Evolutionary conservation across 192 early-diverging fungal genomes (phyloP), one percentile per base, ranked within the genome.

Genomic region (Dimargaris xerosporica): DNA sequence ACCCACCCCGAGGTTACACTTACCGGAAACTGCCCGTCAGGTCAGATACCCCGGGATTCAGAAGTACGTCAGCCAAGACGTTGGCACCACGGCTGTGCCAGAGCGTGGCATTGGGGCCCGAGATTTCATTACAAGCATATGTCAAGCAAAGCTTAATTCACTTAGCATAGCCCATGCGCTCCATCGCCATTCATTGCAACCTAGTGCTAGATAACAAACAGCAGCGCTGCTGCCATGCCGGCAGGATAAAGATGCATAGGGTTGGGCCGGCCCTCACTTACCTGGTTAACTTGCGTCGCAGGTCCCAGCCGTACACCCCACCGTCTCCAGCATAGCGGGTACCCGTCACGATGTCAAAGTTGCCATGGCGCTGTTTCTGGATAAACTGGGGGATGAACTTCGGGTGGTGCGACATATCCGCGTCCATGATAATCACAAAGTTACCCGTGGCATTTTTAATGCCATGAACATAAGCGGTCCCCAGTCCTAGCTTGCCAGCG

Each of bases 351-450:
- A 98, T 82, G 69, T 98, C 95, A 63, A 80, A 85, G 70, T 98
- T 82, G 66, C 82, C 67, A 62, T 86, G 66, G 68, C 84, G 80
- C 71, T 98, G 95, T 72, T 72, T 83, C 79, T 81, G 75, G 43
- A 98, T 90, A 73, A 96, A 94, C 67, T 94, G 81, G 26, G 94
- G 90, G 51, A 98, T 98, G 58, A 91, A 94, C 74, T 95, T 94
- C 47, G 95, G 95, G 67, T 98, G 95, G 71, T 98, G 95, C 28
- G 93, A 96, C 84, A 98, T 93, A 69, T 98, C 95, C 25, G 95
- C 93, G 67, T 98, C 95, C 92, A 98, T 89, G 69, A 98, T 96
- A 65, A 98, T 89, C 42, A 96, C 78, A 80, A 85, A 95, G 74
- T 94, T 88, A 44, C 95, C 95, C 21, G 91, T 94, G 15, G 91